Evolutionary conservation across 2,329 filamentous ascomycete genomes (phyloP).

Genomic region (Penicillium brevicompactum): DNA sequence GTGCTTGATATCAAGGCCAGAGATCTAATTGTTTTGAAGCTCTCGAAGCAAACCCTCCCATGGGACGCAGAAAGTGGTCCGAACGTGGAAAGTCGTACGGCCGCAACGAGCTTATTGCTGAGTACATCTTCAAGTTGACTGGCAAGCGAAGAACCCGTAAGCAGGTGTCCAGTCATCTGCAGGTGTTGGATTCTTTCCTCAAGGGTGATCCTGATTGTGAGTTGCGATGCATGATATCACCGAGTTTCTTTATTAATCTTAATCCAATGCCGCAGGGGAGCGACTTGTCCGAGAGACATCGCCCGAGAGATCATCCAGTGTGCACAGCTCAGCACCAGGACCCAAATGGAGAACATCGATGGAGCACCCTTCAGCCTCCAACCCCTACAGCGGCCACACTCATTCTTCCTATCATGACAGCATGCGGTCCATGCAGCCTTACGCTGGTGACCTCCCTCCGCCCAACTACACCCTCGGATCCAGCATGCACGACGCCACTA

Average conservation of each 20-base stretch:
- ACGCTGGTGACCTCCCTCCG: constrained; percentile 35
- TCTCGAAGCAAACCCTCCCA: constrained; percentile 58
- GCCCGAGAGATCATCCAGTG: constrained; percentile 33
- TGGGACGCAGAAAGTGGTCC: constrained; percentile 59
- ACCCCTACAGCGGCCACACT: constrained; percentile 30
- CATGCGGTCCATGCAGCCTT: constrained; percentile 35
- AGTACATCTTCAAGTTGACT: constrained; percentile 59
- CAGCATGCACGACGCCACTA: constrained; percentile 33
- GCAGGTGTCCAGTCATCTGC: constrained; percentile 66
- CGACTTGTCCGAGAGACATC: constrained; percentile 42
- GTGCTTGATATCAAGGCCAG: neutral
- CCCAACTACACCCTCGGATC: constrained; percentile 38
- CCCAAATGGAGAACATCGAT: constrained; percentile 37
- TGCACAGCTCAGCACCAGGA: constrained; percentile 34
- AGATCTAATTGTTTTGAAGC: constrained; percentile 36
- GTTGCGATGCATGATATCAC: constrained; percentile 18
- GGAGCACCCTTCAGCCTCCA: constrained; percentile 32
- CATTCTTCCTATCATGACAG: constrained; percentile 35
- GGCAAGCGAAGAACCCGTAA: constrained; percentile 57
- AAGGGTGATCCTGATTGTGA: constrained; percentile 56
- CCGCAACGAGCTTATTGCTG: constrained; percentile 63
- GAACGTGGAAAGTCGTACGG: constrained; percentile 57
- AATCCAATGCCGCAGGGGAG: constrained; percentile 32
- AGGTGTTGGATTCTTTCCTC: constrained; percentile 62
- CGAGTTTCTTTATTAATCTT: constrained; percentile 6